Conservation (phyloP, 2,329 filamentous ascomycete species). For the Claviceps digitariae region DNA sequence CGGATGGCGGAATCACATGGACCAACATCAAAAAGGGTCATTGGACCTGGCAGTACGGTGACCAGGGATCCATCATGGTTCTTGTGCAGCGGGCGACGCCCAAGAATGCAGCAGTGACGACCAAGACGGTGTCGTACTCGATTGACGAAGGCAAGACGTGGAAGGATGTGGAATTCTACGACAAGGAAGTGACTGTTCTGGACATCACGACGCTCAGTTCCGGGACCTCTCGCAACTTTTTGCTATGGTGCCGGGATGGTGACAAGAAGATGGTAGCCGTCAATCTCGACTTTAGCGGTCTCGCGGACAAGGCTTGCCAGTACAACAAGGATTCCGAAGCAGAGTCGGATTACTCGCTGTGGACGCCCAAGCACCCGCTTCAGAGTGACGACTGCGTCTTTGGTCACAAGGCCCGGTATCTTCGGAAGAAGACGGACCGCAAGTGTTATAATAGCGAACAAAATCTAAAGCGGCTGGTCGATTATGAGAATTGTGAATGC, state of each 20-base stretch:
- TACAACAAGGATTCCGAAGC: conserved; percentile 41
- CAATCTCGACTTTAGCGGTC: conserved; percentile 78
- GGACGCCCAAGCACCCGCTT: conserved; percentile 74
- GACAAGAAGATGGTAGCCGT: conserved; percentile 53
- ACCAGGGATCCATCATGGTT: conserved; percentile 85
- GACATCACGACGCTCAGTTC: conserved; percentile 82
- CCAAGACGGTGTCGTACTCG: conserved; percentile 60
- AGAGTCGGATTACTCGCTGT: conserved; percentile 64
- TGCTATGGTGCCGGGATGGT: conserved; percentile 63
- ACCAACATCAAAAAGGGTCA: conserved; percentile 70
- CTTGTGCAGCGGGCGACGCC: conserved; percentile 60
- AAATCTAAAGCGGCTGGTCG: conserved; percentile 56
- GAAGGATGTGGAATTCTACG: conserved; percentile 60
- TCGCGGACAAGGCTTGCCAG: conserved; percentile 61
- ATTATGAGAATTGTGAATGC: conserved; percentile 69
- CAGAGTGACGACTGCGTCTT: conserved; percentile 76
- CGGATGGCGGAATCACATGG: conserved; percentile 86
- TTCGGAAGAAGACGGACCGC: conserved; percentile 71
- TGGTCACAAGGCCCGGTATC: conserved; percentile 77
- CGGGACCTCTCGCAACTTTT: conserved; percentile 79
- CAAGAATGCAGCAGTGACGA: conserved; percentile 50
- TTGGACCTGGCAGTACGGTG: conserved; percentile 90
- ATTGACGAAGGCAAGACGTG: conserved; percentile 71
- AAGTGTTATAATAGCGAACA: conserved; percentile 70
- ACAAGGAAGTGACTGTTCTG: conserved; percentile 56